Conservation (phyloP, 495 filamentous ascomycete genomes). For the Neurospora sp. region DNA sequence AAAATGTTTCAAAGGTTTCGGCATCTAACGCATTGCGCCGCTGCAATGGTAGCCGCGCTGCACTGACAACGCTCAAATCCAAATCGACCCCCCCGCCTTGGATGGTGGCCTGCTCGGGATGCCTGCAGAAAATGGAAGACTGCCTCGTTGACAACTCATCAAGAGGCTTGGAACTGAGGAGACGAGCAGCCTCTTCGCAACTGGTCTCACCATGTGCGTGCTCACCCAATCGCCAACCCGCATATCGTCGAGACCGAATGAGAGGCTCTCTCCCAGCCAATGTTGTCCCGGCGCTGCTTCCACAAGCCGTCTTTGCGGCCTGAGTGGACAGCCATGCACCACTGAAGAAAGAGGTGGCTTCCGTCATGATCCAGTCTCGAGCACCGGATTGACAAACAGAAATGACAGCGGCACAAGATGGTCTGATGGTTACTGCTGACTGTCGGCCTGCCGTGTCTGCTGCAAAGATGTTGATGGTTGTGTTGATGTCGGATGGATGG, state of each 20-base stretch:
- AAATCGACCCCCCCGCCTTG: background rate
- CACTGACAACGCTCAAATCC: background rate
- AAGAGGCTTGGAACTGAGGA: background rate
- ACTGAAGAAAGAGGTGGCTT: constrained; percentile 1
- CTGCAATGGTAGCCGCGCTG: background rate
- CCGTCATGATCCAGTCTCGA: background rate
- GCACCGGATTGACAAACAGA: background rate
- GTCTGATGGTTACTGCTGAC: background rate
- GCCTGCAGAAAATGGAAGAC: background rate
- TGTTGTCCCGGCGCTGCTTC: background rate
- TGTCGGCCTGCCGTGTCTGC: background rate
- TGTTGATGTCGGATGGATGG: background rate
- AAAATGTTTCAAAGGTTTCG: background rate
- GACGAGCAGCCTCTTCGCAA: background rate
- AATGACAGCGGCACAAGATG: background rate
- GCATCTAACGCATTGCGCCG: background rate
- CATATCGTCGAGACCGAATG: background rate
- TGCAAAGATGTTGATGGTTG: background rate
- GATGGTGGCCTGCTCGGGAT: background rate
- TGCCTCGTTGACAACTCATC: background rate
- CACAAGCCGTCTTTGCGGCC: background rate
- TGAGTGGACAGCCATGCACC: constrained; percentile 5
- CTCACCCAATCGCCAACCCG: background rate
- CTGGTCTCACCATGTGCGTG: background rate
- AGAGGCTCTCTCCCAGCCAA: background rate